Base-by-base conservation (phyloP, 2,329 filamentous ascomycete species). In the Monosporascus cannonballus region DNA sequence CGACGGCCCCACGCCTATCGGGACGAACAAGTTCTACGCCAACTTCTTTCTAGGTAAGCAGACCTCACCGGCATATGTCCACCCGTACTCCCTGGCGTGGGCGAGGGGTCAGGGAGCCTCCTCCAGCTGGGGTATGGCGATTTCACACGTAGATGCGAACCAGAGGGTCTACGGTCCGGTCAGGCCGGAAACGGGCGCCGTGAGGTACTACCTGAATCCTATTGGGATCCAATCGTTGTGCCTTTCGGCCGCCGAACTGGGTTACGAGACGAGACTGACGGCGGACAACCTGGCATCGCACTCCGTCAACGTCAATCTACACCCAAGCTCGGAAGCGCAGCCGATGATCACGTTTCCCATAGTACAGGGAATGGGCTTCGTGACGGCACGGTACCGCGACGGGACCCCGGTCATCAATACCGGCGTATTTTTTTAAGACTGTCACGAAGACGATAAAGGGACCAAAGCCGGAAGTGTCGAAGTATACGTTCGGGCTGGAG, bases 351-450 rank as follows among this genome's bases (percentile, higher is more conserved):
- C 82, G 0, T 90, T 96, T 58, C 91, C 92, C 0, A 66, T 96
- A 7, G 84, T 96, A 0, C 93, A 97, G 65, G 94, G 94, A 11
- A 94, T 95, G 84, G 86, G 83, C 0, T 96, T 91, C 61, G 76
- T 96, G 18, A 96, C 92, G 4, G 92, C 78, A 0, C 69, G 87
- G 18, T 97, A 92, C 69, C 77, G 76, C 51, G 83, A 84, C 30
- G 77, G 83, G 0, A 85, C 83, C 7, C 93, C 93, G 0, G 65
- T 85, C 4, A 77, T 97, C 44, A 84, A 92, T 60, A 87, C 85
- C 22, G 84, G 83, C 1, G 80, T 94, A 2, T 87, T 86, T 55
- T 55, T 95, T 93, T 74, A 77, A 78, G 53, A 83, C 78, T 18
- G 75, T 96, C 47, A 84, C 79, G 37, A 77, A 76, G 37, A 70